Conservation (phyloP, 1,139 yeast species). For the Candida sp. region DNA sequence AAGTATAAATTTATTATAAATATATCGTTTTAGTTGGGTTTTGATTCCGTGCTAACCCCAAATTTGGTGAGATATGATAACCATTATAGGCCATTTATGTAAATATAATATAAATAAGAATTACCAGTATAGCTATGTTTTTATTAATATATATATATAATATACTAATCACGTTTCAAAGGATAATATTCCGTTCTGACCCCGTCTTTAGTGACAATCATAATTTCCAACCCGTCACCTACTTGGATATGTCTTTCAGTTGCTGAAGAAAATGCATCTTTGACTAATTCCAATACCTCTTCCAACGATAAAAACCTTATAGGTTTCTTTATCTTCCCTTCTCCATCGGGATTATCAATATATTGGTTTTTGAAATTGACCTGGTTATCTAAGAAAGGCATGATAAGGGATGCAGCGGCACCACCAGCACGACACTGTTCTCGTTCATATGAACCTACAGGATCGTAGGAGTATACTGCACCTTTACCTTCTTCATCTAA, state of each 20-base stretch:
- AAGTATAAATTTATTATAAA: too few species aligned
- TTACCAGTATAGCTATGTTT: constrained; percentile 54
- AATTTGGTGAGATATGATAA: too few species aligned
- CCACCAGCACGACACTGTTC: constrained; percentile 99
- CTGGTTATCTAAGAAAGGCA: constrained; percentile 97
- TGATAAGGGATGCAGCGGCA: constrained; percentile 91
- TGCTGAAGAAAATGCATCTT: constrained; percentile 93
- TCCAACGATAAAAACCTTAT: constrained; percentile 68
- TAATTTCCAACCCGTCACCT: constrained; percentile 92
- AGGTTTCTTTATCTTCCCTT: constrained; percentile 47
- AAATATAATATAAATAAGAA: too few species aligned
- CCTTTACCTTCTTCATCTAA: constrained; percentile 94
- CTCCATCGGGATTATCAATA: constrained; percentile 72
- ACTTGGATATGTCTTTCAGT: constrained; percentile 98
- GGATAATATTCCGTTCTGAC: constrained; percentile 80
- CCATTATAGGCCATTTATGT: too few species aligned
- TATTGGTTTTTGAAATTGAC: constrained; percentile 92
- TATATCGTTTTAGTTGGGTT: too few species aligned
- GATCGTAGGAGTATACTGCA: constrained; percentile 94
- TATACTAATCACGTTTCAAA: constrained; percentile 73
- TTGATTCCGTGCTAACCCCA: too few species aligned
- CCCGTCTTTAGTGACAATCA: constrained; percentile 92
- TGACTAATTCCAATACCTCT: constrained; percentile 82
- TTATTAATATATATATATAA: too few species aligned
- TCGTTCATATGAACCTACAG: constrained; percentile 96